Conservation (phyloP, 1,139 yeast genomes). For the Candida anutae region DNA sequence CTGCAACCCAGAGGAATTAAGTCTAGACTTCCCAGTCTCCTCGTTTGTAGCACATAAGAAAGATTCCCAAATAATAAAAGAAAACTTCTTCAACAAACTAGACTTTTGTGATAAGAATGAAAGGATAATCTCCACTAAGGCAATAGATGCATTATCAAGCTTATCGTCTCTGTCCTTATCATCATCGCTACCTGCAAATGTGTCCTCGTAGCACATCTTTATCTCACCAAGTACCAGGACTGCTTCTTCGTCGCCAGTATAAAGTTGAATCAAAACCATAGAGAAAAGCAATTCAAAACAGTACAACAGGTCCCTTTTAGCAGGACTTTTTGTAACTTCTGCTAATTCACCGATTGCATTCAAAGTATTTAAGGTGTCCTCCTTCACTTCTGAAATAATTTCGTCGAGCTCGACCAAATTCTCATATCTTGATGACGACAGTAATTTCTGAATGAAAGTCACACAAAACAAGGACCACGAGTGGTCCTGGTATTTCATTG, state of each 20-base stretch:
- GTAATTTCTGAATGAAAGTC: constrained; percentile 20
- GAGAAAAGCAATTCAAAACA: constrained; percentile 70
- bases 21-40: constrained; percentile 18
- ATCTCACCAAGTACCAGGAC: constrained; percentile 69
- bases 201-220: constrained; percentile 41
- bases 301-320: constrained; percentile 17
- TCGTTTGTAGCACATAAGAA: constrained; percentile 27
- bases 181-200: constrained; percentile 11
- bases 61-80: constrained; percentile 70
- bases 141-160: constrained; percentile 37
- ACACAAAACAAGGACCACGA: constrained; percentile 55
- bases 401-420: constrained; percentile 47
- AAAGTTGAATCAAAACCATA: constrained; percentile 70
- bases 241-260: constrained; percentile 75
- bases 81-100: constrained; percentile 60
- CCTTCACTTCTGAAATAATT: constrained; percentile 39
- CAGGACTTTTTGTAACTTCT: constrained; percentile 7
- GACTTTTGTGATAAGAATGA: constrained; percentile 72
- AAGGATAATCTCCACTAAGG: constrained; percentile 72
- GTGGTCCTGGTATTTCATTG: constrained; percentile 30
- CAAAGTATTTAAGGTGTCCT: constrained; percentile 45
- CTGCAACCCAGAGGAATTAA: constrained; percentile 12
- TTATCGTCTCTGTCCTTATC: constrained; percentile 13
- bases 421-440: constrained; percentile 14
- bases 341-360: constrained; percentile 31